Evolutionary conservation across 768 basidiomycete genomes (phyloP), one percentile per base, ranked within the genome.

Genomic region (Mycena floridula): DNA sequence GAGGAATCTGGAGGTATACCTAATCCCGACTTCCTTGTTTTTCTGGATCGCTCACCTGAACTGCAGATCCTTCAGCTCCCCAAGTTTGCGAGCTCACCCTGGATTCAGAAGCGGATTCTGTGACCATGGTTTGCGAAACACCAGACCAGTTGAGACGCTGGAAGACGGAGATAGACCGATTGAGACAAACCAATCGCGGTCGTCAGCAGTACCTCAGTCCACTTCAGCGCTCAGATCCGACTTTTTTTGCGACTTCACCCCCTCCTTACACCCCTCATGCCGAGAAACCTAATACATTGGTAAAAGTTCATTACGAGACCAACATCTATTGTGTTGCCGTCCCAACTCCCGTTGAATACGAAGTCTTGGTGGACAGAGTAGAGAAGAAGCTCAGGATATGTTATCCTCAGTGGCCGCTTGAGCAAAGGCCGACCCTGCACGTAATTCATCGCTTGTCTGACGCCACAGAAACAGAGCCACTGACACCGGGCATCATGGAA

Each of bases 321-420:
- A 40, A 32, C 40, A 22, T 32, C 13, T 46, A 40, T 20, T 30
- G 38, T 26, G 30, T 46, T 16, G 30, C 20, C 18, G 18, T 43
- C n/a, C 20, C 22, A 7, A 3, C 43, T 5, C 46, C 46, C 18
- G 41, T 47, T 11, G 23, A 37, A 23, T 47, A 24, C 32, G 46
- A 43, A 16, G 41, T 35, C 3, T 24, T 47, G 40, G 26, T 37
- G 35, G 41, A 47, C 7, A 27, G 41, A 15, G 43, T 47, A 16
- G 40, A 43, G 8, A 36, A 38, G 35, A 47, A 47, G 41, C 25
- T 47, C 8, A 27, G 41, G 13, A 4, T 35, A 25, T 37, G 25
- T 43, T 28, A 20, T 13, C 45, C 28, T 4, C 15, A 28, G 24
- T 46, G 45, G 45, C 22, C 18, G 12, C 3, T 11, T 8, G 45